Base-by-base conservation (phyloP, 2,329 filamentous ascomycete genomes). In the Sphaerulina vaccinii region DNA sequence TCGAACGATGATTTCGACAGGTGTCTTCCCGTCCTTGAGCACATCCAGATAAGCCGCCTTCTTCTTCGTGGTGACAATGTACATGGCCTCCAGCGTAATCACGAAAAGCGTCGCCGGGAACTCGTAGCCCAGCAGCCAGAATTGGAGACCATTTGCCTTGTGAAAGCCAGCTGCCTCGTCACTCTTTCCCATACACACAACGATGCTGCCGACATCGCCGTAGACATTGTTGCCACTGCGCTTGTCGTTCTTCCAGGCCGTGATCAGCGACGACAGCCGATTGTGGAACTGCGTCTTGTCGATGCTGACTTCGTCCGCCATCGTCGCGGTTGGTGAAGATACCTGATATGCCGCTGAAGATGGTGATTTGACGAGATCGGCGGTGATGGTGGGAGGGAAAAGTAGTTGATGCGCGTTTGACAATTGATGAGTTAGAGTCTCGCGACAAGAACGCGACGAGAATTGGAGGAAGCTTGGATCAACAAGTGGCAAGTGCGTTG, bases 71-170 rank as follows among this genome's bases (percentile, higher is more conserved):
- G 93, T 99, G 60, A 99, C 84, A 54, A 97, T 86, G 73, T 93
- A 95, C 63, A 97, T 79, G 40, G 84, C 84, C 56, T 97, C 93
- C 55, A 85, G 76, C 1, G 92, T 97, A 70, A 99, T 85, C 46
- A 99, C 80, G 78, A 99, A 90, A 58, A 99, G 78, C 0, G 93
- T 99, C 33, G 92, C 91, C 27, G 93, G 93, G 68, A 99, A 99
- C 71, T 99, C 93, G 78, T 99, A 99, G 65, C 93, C 93, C 57
- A 99, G 82, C 49, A 99, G 80, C 95, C 95, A 99, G 73, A 97
- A 95, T 77, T 97, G 93, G 73, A 96, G 86, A 18, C 93, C 90
- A 71, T 96, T 96, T 67, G 91, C 95, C 79, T 99, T 99, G 73
- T 92, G 85, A 65, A 95, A 96, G 65, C 86, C 85, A 58, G 86